Evolutionary conservation across 23 red algal species (phyloP), one percentile per base, ranked within the genome.

Genomic region (Gracilaria vermiculophylla): DNA sequence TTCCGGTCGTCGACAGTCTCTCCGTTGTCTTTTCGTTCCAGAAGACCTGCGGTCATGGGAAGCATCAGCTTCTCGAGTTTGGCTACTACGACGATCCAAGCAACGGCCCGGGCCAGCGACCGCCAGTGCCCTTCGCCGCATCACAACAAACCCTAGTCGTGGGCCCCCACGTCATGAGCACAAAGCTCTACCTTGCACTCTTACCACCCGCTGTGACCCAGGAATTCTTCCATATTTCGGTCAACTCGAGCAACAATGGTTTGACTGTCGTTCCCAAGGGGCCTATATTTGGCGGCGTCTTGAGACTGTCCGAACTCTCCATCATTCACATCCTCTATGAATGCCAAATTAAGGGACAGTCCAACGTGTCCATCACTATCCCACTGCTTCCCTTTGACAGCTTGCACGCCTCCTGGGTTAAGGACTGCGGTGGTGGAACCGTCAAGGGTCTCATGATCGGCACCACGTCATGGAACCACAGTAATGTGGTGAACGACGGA

Each of bases 401-500:
- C 6, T 47, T 92, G 25, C 54, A 73, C 19, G 88, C 77, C 67
- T 19, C 64, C 19, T 92, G 88, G 88, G 64, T 69, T 14, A 92
- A 92, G 35, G 78, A 92, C 43, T 92, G 88, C 51, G 88, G 88
- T 1, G 88, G 88, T 20, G 88, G 88, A 8, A 51, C 28, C 44
- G 62, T 64, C 16, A 83, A 54, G 16, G 88, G 77, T 51, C 77
- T 92, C 5, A 74, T 54, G 19, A 50, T 92, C 9, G 88, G 77
- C 43, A 83, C 88, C 11, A 21, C 25, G 55, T 73, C 41, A 1
- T 69, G 75, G 28, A 47, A 61, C 2, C 28, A n/a, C 28, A 33
- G 35, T 54, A 67, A 92, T 37, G 78, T 92, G 34, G 88, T 92
- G 32, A 62, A 71, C 19, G 28, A 29, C 21, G 88, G 69, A 0